A percentile compares a stretch with the other conserved stretches of the same genome.
Conservation (phyloP, 1,139 yeast species). For the Suhomyces wounanorum region DNA sequence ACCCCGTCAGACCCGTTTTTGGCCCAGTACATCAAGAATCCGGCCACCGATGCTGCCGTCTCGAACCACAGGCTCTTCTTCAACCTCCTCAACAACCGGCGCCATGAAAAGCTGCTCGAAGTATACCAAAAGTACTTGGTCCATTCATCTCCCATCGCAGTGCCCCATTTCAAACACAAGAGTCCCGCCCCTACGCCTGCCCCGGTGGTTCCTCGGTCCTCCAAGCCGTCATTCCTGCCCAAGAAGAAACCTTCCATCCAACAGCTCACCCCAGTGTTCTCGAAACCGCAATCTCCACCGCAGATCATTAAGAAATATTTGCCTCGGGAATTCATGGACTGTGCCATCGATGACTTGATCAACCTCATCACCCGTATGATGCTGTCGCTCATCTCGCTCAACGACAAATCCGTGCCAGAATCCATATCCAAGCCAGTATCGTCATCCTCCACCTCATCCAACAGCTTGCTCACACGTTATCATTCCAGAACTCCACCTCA, state of each 20-base stretch:
- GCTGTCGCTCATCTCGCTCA: conserved; percentile 64
- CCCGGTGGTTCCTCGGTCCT: not conserved
- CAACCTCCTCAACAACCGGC: conserved; percentile 24
- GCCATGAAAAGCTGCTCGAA: conserved; percentile 28
- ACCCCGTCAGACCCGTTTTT: conserved; percentile 28
- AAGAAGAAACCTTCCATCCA: conserved; percentile 4
- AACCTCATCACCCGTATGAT: conserved; percentile 78
- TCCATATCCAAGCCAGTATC: conserved; percentile 32
- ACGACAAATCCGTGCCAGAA: conserved; percentile 56
- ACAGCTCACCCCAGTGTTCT: not conserved
- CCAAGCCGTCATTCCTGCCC: not conserved
- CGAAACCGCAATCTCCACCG: conserved; percentile 7
- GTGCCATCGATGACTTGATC: conserved; percentile 71
- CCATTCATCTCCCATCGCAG: conserved; percentile 7
- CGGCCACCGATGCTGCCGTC: conserved; percentile 20
- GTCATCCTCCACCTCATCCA: conserved; percentile 17
- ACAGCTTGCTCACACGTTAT: conserved; percentile 68
- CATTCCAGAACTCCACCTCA: conserved; percentile 93
- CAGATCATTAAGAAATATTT: conserved; percentile 26
- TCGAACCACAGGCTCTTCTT: conserved; percentile 29
- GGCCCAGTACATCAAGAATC: conserved; percentile 30
- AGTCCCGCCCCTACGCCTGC: conserved; percentile 1
- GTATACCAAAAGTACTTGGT: conserved; percentile 30
- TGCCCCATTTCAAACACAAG: conserved; percentile 5
- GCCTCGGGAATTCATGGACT: conserved; percentile 63